Base-by-base conservation (phyloP, 345 rosid species). In the Gossypium herbaceum region DNA sequence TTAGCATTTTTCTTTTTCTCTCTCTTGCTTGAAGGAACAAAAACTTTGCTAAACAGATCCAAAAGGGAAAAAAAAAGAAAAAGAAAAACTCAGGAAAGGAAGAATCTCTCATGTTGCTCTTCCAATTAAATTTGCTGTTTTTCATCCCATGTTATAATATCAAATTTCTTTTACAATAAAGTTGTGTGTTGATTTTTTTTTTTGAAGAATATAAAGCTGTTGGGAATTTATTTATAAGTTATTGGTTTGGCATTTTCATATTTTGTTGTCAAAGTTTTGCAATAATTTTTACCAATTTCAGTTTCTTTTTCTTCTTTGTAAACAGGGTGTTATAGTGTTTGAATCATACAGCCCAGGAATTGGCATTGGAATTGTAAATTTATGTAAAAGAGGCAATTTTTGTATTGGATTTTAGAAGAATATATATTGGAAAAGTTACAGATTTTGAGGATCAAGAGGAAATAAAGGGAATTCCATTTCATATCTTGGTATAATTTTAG, bases 1-100 rank as follows among this genome's bases (percentile, higher is more conserved):
- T 83, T 85, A 71, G 82, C 78, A 72, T 44, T 25, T 55, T 60
- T 58, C 39, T 24, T 34, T 58, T 24, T 24, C 63, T 58, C 62
- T 58, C 41, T 71, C 72, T 47, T 68, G 1, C 79, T 17, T 48
- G 66, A 73, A 73, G 41, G 57, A 73, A 9, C 57, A 68, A 73
- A 73, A 51, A 27, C 70, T 34, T n/a, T 27, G 45, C 60, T 51
- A 69, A 69, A 51, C 73, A 25, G 16, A 58, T 13, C 39, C 7
- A 58, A 58, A 24, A 1, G 16, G 20, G 6, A 0, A 12, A 9
- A 60, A 8, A 2, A 16, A 29, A 5, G 29, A 7, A 39, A 54
- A 16, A 0, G 2, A 44, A 9, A 27, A 22, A 12, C 25, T 4
- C 25, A 73, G 76, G 76, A 61, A 25, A 27, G 69, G 41, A 27